Evolutionary conservation across 352 stramenopile species (phyloP).

Genomic region (Phytophthora chlamydospora): DNA sequence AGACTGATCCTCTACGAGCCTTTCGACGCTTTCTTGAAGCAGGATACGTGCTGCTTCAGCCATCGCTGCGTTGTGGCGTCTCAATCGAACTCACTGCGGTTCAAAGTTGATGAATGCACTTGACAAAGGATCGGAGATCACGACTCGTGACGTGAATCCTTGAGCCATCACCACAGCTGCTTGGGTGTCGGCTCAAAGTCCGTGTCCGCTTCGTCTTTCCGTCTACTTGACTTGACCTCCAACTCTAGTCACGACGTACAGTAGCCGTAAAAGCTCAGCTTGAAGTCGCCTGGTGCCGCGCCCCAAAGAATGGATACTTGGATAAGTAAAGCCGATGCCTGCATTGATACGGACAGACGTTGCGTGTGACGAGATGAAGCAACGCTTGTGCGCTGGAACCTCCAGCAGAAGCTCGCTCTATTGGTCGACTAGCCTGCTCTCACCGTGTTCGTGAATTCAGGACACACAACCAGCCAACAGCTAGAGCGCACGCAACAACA

Average conservation of each 20-base stretch:
- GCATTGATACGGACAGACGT: constrained; percentile 17
- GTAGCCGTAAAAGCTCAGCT: constrained; percentile 18
- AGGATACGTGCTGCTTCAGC: constrained; percentile 18
- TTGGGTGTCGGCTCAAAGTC: constrained; percentile 10
- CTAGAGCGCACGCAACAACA: constrained; percentile 23
- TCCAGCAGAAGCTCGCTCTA: constrained; percentile 1
- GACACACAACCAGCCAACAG: constrained; percentile 1
- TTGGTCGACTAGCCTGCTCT: constrained; percentile 21
- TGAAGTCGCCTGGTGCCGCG: constrained; percentile 10
- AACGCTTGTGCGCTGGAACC: too few relatives aligned
- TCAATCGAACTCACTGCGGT: constrained; percentile 6
- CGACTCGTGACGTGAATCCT: constrained; percentile 2
- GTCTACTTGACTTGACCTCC: constrained; percentile 20
- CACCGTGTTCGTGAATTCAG: not conserved
- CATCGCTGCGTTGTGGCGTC: constrained; percentile 20
- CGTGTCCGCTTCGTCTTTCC: constrained; percentile 16
- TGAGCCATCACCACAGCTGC: constrained; percentile 28
- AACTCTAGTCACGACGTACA: constrained; percentile 22
- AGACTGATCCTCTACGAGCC: constrained; percentile 33
- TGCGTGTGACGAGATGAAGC: not conserved
- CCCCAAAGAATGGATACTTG: too few relatives aligned
- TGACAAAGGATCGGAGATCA: constrained; percentile 10
- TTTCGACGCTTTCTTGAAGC: constrained; percentile 25
- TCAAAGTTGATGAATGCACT: constrained; percentile 1
- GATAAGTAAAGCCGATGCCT: constrained; percentile 10